Evolutionary conservation across 2,329 filamentous ascomycete genomes (phyloP).

Genomic region (Penicillium sp.): DNA sequence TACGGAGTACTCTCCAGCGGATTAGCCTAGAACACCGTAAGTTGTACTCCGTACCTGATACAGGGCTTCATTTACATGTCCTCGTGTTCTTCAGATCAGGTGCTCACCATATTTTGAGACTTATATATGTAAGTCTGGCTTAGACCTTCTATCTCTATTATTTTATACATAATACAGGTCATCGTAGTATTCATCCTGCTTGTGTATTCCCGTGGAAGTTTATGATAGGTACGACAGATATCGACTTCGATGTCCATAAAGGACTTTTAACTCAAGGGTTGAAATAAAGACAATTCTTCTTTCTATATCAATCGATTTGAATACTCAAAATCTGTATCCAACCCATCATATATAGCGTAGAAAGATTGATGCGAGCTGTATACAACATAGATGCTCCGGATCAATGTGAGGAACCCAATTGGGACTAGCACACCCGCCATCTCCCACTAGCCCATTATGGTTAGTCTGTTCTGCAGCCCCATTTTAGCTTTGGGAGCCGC

Average conservation of each 20-base stretch:
- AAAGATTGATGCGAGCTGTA: conserved; percentile 6
- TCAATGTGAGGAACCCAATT: conserved; percentile 14
- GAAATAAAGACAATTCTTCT: too few species aligned
- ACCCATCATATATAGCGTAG: background rate
- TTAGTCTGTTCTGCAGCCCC: conserved; percentile 14
- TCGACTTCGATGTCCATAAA: background rate
- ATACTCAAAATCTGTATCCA: background rate
- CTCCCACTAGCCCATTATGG: conserved; percentile 17
- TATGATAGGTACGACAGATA: background rate
- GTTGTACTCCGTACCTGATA: background rate
- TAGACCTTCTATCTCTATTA: background rate
- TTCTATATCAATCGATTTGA: too few species aligned
- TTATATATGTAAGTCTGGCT: background rate
- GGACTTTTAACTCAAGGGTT: background rate
- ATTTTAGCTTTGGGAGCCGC: conserved; percentile 36
- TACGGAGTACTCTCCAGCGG: background rate
- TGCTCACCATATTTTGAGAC: background rate
- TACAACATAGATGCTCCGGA: conserved; percentile 11
- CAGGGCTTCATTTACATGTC: background rate
- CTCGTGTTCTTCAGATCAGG: background rate
- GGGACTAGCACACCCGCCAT: conserved; percentile 15
- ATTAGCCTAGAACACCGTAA: conserved; percentile 1
- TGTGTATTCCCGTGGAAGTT: background rate
- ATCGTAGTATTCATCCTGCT: background rate
- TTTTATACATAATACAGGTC: background rate